phyloP scores from a whole-genome alignment of 2,329 filamentous ascomycete species.

The Paracoccidioides brasiliensis region DNA sequence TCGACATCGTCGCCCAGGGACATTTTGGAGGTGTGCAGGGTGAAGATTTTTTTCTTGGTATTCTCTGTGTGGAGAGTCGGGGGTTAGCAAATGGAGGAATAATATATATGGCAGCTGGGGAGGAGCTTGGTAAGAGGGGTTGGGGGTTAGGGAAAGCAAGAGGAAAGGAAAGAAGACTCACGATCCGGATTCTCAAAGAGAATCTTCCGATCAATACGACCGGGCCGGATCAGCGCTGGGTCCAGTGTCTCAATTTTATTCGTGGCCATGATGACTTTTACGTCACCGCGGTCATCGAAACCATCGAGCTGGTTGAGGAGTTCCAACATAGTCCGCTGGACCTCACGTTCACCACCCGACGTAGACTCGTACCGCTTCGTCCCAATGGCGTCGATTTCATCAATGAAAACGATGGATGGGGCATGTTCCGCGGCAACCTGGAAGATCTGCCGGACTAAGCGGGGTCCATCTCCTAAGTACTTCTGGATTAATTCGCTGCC shows the following conservation, averaged over 20 bases:
- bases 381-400: slow-evolving; percentile 97
- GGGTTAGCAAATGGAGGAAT: slow-evolving; percentile 13
- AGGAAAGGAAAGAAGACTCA: slow-evolving; percentile 27
- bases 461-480: slow-evolving; percentile 89
- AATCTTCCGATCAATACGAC: slow-evolving; percentile 98
- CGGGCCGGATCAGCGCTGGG: slow-evolving; percentile 87
- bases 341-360: slow-evolving; percentile 90
- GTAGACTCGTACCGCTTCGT: slow-evolving; percentile 98
- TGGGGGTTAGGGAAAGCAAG: neutral
- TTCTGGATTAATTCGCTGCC: slow-evolving; percentile 97
- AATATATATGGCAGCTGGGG: neutral
- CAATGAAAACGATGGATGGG: slow-evolving; percentile 95
- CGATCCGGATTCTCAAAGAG: slow-evolving; percentile 59
- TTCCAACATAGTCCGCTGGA: slow-evolving; percentile 97
- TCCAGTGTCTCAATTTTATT: slow-evolving; percentile 99
- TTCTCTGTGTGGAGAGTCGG: slow-evolving; percentile 43
- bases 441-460: slow-evolving; percentile 84
- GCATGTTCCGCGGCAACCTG: slow-evolving; percentile 89
- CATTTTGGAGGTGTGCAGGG: slow-evolving; percentile 97
- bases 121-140: too few species aligned
- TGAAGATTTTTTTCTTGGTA: slow-evolving; percentile 96
- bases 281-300: slow-evolving; percentile 95
- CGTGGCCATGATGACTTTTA: slow-evolving; percentile 99
- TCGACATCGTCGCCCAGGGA: slow-evolving; percentile 93
- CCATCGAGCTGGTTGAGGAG: slow-evolving; percentile 96